Percentiles rank a stretch among this genome's conserved stretches.
Evolutionary conservation across 805 yeast species (phyloP).

Genomic region (Metschnikowia orientalis): DNA sequence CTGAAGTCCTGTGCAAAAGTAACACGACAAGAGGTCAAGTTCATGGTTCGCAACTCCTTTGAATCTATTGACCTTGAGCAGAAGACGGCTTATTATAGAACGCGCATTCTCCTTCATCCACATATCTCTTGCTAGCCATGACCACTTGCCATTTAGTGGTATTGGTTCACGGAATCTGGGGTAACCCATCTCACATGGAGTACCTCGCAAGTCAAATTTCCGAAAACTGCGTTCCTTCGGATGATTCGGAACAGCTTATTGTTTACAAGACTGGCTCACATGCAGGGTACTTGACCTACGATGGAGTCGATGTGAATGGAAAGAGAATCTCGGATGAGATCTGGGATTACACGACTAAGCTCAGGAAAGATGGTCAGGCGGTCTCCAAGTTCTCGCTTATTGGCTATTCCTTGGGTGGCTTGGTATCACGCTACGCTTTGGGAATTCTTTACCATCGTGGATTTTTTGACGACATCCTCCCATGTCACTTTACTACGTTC

Average conservation of each 20-base stretch:
- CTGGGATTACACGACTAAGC: slow-evolving; percentile 12
- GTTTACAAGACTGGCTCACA: slow-evolving; percentile 57
- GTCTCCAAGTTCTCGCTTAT: slow-evolving; percentile 67
- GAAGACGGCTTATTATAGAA: too few relatives aligned
- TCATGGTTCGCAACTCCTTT: too few relatives aligned
- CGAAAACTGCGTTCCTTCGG: slow-evolving; percentile 16
- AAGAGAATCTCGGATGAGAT: slow-evolving; percentile 70
- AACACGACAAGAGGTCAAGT: too few relatives aligned
- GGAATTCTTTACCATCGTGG: slow-evolving; percentile 60
- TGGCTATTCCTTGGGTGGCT: slow-evolving; percentile 88
- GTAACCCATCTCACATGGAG: slow-evolving; percentile 10
- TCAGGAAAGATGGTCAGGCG: slow-evolving; percentile 1
- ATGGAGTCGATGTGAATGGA: slow-evolving; percentile 85
- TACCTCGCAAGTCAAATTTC: slow-evolving; percentile 11
- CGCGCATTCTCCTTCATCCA: too few relatives aligned
- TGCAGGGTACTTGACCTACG: slow-evolving; percentile 74
- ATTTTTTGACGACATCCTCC: slow-evolving; percentile 48
- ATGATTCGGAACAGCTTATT: slow-evolving; percentile 24
- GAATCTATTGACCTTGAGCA: too few relatives aligned
- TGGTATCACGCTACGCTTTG: slow-evolving; percentile 72
- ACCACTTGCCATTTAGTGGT: slow-evolving; percentile 57
- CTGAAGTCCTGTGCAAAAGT: too few relatives aligned
- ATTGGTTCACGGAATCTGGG: slow-evolving; percentile 63
- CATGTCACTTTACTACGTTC: slow-evolving; percentile 51
- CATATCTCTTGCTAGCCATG: slow-evolving; percentile 16